A percentile compares a stretch with the other conserved stretches of the same genome.
Conservation (phyloP, 2,329 filamentous ascomycete genomes). For the Fusarium anthophilum region DNA sequence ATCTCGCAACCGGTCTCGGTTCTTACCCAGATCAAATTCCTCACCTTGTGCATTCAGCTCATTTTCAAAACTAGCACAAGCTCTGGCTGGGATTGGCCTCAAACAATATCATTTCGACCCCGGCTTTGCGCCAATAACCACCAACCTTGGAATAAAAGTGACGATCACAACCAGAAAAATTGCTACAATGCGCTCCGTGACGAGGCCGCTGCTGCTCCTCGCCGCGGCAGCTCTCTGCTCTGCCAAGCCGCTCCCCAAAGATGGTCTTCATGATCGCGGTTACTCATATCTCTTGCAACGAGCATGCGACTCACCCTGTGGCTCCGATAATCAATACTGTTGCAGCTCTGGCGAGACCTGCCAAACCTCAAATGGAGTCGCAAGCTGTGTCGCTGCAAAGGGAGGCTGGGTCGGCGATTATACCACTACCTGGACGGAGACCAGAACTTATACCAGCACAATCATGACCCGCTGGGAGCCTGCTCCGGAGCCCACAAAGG, state of each 20-base stretch:
- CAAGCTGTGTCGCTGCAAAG: conserved; percentile 57
- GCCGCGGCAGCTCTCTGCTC: conserved; percentile 45
- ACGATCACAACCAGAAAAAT: conserved; percentile 1
- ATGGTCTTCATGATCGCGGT: conserved; percentile 58
- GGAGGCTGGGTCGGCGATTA: conserved; percentile 49
- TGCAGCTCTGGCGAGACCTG: conserved; percentile 61
- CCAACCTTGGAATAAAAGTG: background rate
- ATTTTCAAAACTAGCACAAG: conserved; percentile 14
- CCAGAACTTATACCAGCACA: conserved; percentile 68
- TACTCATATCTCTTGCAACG: conserved; percentile 61
- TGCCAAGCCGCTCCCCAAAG: conserved; percentile 61
- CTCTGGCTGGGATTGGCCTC: conserved; percentile 24
- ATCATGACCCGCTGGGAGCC: conserved; percentile 60
- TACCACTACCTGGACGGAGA: conserved; percentile 70
- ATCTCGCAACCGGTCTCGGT: conserved; percentile 17
- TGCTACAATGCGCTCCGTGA: conserved; percentile 39
- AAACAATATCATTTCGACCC: conserved; percentile 9
- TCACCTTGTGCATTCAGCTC: conserved; percentile 2
- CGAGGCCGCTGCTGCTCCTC: conserved; percentile 51
- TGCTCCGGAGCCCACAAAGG: conserved; percentile 55
- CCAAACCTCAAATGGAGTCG: conserved; percentile 60
- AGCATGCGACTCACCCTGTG: conserved; percentile 63
- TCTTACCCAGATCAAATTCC: background rate
- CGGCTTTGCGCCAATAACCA: conserved; percentile 8
- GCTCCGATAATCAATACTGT: conserved; percentile 64